These are phyloP conservation scores for Cardiospermum halicacabum DNA, from an alignment of 345 rosid species.

Conservation along the genomic window DNA sequence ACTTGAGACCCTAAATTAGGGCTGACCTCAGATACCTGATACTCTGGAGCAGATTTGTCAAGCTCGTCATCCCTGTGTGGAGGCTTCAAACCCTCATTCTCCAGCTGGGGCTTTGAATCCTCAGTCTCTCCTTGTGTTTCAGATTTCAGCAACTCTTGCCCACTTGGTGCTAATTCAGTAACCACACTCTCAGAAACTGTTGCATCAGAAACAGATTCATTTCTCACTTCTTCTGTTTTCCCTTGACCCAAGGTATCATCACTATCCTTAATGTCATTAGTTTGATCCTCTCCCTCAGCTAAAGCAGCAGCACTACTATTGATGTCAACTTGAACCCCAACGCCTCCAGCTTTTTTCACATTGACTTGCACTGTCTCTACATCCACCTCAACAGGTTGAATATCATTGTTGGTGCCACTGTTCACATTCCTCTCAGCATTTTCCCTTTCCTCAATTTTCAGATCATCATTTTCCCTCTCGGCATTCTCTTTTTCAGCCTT, in stretches of 20 bases:
- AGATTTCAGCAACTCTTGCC: conserved; percentile 29
- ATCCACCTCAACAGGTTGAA: conserved; percentile 19
- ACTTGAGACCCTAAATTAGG: conserved; percentile 89
- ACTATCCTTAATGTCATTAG: conserved; percentile 10
- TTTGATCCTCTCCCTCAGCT: conserved; percentile 19
- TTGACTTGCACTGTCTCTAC: conserved; percentile 22
- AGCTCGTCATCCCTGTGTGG: conserved; percentile 38
- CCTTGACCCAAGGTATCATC: conserved; percentile 20
- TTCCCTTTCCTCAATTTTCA: conserved; percentile 66
- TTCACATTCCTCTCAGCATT: conserved; percentile 29
- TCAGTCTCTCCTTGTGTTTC: conserved; percentile 27
- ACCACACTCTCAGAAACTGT: conserved; percentile 24
- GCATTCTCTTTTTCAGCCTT: conserved; percentile 52
- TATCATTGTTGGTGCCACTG: conserved; percentile 21
- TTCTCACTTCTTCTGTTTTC: conserved; percentile 22
- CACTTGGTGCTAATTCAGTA: conserved; percentile 30
- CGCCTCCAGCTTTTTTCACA: conserved; percentile 22
- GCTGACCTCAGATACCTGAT: conserved; percentile 99
- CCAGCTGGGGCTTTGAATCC: conserved; percentile 33
- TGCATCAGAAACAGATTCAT: conserved; percentile 18
- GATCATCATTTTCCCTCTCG: conserved; percentile 63
- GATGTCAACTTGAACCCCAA: conserved; percentile 34
- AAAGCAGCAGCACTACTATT: conserved; percentile 31
- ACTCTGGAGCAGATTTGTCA: conserved; percentile 52
- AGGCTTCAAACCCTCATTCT: conserved; percentile 42